A percentile compares a stretch with the other conserved stretches of the same genome.
These are phyloP conservation scores for Citropsis articulata DNA, from an alignment of 345 rosid species.

Conservation along the genomic window DNA sequence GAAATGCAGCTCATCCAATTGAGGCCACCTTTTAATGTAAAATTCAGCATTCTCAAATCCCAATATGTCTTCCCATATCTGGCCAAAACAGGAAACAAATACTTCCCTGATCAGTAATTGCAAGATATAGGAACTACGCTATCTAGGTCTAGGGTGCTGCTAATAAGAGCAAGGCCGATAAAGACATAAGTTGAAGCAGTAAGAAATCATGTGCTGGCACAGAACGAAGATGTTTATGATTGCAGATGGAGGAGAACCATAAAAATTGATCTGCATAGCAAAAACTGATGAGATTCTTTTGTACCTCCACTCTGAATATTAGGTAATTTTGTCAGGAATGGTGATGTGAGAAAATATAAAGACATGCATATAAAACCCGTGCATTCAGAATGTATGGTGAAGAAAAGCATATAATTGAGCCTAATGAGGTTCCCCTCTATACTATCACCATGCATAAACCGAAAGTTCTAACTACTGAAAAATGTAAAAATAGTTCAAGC, in stretches of 20 bases:
- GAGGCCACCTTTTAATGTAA: conserved; percentile 90
- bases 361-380: not conserved
- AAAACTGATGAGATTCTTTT: not conserved
- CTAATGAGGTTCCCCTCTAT: not conserved
- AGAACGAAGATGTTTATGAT: not conserved
- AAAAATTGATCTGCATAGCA: not conserved
- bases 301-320: not conserved
- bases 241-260: not conserved
- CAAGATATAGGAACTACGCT: not conserved
- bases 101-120: not conserved
- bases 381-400: not conserved
- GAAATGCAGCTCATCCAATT: conserved; percentile 66
- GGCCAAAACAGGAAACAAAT: conserved; percentile 10
- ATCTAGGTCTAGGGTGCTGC: not conserved
- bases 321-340: not conserved
- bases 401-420: not conserved
- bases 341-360: not conserved
- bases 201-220: not conserved
- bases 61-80: conserved; percentile 97
- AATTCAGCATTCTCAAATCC: conserved; percentile 91
- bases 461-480: not conserved
- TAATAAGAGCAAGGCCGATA: not conserved
- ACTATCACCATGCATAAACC: not conserved
- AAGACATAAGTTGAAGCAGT: not conserved
- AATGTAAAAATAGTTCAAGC: not conserved